These are phyloP conservation scores for Papiliotrema terrestris DNA, from an alignment of 1,284 basidiomycete genomes.

Conservation along the genomic window DNA sequence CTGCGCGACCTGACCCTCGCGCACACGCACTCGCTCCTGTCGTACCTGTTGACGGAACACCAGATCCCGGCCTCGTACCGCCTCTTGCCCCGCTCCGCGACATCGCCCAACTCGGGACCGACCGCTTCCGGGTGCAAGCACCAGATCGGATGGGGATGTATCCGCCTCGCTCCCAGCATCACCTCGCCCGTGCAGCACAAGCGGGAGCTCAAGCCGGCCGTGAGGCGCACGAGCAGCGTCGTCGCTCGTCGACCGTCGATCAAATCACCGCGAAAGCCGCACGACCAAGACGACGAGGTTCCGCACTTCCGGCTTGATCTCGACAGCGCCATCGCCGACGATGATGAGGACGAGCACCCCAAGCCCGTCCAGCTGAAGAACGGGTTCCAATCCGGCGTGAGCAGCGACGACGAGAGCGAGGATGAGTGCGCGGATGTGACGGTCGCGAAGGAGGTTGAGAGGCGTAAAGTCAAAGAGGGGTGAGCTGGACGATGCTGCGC, in stretches of 20 bases:
- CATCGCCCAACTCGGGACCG: neutral
- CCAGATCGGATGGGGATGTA: constrained; percentile 21
- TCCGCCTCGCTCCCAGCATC: constrained; percentile 6
- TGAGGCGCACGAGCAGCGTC: constrained; percentile 29
- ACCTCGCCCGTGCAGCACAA: constrained; percentile 5
- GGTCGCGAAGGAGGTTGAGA: constrained; percentile 35
- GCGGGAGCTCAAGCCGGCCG: constrained; percentile 12
- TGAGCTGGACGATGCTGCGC: constrained; percentile 16
- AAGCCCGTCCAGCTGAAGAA: constrained; percentile 21
- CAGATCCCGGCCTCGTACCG: constrained; percentile 39
- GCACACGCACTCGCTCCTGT: constrained; percentile 42
- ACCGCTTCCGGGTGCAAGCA: neutral
- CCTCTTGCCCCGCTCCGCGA: constrained; percentile 36
- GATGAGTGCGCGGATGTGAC: constrained; percentile 33
- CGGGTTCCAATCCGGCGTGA: constrained; percentile 19
- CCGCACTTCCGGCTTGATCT: constrained; percentile 3
- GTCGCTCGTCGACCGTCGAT: neutral
- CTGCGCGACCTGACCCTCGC: constrained; percentile 46
- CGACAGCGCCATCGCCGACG: constrained; percentile 18
- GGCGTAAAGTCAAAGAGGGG: constrained; percentile 37
- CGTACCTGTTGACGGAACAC: constrained; percentile 34
- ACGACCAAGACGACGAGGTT: neutral
- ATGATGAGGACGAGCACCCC: constrained; percentile 20
- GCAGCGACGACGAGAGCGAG: constrained; percentile 36
- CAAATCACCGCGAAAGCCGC: neutral